Conservation (phyloP, 140 eudicot species). For the Erigeron philadelphicus region DNA sequence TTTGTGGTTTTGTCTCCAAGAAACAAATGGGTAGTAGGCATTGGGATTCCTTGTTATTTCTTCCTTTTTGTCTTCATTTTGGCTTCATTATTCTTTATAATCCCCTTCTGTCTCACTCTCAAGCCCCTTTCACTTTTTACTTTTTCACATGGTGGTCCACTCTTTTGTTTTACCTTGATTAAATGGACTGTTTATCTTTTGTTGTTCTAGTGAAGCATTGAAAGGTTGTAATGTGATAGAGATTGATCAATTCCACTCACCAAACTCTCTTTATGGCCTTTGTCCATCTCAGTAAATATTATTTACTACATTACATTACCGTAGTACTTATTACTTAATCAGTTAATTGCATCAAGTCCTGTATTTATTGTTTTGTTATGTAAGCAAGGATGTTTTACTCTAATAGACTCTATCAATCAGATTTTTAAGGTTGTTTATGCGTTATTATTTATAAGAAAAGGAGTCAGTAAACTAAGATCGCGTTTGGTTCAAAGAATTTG, state of each 20-base stretch:
- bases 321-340: too few species aligned
- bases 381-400: too few species aligned
- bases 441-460: too few species aligned
- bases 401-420: too few species aligned
- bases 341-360: too few species aligned
- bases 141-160: conserved; percentile 26
- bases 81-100: conserved; percentile 36
- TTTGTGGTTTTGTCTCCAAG: conserved; percentile 20
- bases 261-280: conserved; percentile 13
- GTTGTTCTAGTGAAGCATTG: not conserved
- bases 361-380: too few species aligned
- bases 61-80: conserved; percentile 37
- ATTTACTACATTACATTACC: too few species aligned
- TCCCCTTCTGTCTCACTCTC: conserved; percentile 34
- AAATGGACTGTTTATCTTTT: conserved; percentile 19
- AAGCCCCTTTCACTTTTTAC: conserved; percentile 39
- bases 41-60: conserved; percentile 38
- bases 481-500: too few species aligned
- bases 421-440: too few species aligned
- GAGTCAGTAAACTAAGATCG: too few species aligned
- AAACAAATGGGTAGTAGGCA: conserved; percentile 5
- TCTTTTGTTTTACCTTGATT: not conserved
- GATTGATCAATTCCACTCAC: conserved; percentile 26
- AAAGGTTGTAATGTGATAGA: conserved; percentile 32
- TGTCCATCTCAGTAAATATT: conserved; percentile 6